phyloP scores from a whole-genome alignment of 768 basidiomycete species.

The Kwoniella sp. region DNA sequence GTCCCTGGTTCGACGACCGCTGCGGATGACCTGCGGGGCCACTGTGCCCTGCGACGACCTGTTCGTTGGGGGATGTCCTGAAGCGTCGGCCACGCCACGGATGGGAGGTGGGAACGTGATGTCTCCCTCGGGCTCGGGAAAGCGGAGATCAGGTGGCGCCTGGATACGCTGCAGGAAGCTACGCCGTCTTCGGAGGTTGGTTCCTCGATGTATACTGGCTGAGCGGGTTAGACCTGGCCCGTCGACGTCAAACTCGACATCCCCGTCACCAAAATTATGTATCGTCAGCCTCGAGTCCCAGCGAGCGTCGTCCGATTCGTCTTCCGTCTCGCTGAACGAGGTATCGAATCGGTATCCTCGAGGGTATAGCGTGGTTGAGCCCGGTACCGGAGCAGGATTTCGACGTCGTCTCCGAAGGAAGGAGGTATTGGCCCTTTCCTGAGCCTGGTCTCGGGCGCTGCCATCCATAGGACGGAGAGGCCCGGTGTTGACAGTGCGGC shows the following conservation, averaged over 20 bases:
- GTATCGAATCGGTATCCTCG: too few species aligned
- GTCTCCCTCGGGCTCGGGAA: conserved; percentile 5
- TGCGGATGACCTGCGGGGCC: conserved; percentile 1
- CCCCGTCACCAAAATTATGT: not conserved
- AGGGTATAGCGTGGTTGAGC: not conserved
- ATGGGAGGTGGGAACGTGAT: conserved; percentile 8
- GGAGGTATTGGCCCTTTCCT: not conserved
- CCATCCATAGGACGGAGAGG: conserved; percentile 3
- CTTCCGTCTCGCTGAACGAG: not conserved
- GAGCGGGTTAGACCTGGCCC: not conserved
- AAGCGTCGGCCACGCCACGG: conserved; percentile 2
- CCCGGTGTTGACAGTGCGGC: not conserved
- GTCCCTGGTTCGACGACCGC: not conserved
- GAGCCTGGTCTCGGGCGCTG: not conserved
- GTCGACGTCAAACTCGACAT: conserved; percentile 13
- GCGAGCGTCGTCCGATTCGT: conserved; percentile 6
- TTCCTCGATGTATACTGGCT: conserved; percentile 12
- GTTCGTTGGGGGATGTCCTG: conserved; percentile 11
- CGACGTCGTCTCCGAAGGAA: conserved; percentile 8
- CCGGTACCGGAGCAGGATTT: conserved; percentile 7
- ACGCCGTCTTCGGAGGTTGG: conserved; percentile 21
- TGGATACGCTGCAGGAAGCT: conserved; percentile 12
- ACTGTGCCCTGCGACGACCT: not conserved
- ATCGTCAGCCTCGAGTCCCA: conserved; percentile 1
- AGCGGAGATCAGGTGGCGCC: conserved; percentile 1